Conservation (phyloP, 257 asterid species). For the Solanum tacnaense region DNA sequence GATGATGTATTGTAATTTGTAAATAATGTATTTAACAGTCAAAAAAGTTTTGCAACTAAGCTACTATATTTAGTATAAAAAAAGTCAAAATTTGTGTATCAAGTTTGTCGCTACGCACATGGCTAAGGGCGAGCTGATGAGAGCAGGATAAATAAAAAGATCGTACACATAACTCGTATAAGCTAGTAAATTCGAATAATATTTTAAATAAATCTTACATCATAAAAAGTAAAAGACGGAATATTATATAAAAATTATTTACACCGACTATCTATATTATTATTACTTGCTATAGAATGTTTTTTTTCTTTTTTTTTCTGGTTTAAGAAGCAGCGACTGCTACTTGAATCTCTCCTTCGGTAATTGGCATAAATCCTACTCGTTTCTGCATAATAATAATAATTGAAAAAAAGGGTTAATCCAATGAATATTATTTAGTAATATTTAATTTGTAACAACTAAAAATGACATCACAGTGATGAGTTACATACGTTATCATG, state of each 20-base stretch:
- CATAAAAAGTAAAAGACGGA: not conserved
- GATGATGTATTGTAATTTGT: not conserved
- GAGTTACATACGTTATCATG: not conserved
- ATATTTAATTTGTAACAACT: not conserved
- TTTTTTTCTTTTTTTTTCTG: not conserved
- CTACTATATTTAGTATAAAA: not conserved
- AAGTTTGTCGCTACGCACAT: not conserved
- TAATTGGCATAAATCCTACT: constrained; percentile 69
- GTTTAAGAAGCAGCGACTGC: constrained; percentile 17
- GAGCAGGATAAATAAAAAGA: not conserved
- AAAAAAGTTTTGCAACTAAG: not conserved
- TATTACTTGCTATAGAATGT: not conserved
- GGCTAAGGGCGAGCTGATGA: not conserved
- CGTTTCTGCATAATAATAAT: constrained; percentile 47
- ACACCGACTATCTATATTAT: not conserved
- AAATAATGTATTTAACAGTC: not conserved
- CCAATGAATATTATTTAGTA: not conserved
- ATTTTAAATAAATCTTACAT: not conserved
- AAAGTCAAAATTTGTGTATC: not conserved
- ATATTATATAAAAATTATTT: not conserved
- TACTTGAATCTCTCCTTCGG: constrained; percentile 59
- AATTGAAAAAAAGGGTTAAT: not conserved
- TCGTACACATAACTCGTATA: not conserved
- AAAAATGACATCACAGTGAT: not conserved
- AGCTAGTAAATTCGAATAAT: not conserved